A percentile compares a stretch with the other conserved stretches of the same genome.
Evolutionary conservation across 768 basidiomycete species (phyloP).

Genomic region (Auriscalpium orientale): DNA sequence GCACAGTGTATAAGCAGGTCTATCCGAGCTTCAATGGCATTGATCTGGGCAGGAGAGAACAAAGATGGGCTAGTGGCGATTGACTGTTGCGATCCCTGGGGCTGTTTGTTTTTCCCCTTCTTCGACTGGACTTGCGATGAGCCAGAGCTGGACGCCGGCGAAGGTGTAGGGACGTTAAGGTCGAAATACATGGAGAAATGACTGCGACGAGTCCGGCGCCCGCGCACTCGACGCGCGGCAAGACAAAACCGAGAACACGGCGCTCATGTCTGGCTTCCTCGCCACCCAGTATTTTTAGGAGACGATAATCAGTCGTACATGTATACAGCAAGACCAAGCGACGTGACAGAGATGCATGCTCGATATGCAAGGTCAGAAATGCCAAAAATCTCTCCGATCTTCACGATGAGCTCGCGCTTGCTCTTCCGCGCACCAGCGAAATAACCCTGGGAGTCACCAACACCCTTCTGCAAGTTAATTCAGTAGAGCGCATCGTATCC

Average conservation of each 20-base stretch:
- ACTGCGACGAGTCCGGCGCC: too few relatives aligned
- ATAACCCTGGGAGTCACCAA: constrained; percentile 42
- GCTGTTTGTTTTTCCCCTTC: constrained; percentile 55
- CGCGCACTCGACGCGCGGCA: too few relatives aligned
- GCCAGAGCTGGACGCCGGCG: constrained; percentile 19
- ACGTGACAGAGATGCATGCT: too few relatives aligned
- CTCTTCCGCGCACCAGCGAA: constrained; percentile 45
- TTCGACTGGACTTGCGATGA: constrained; percentile 30
- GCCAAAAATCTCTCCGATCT: constrained; percentile 40
- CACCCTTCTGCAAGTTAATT: constrained; percentile 34
- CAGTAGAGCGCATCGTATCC: constrained; percentile 35
- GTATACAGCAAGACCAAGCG: too few relatives aligned
- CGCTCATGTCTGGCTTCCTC: too few relatives aligned
- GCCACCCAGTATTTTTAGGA: too few relatives aligned
- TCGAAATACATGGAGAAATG: constrained; percentile 62
- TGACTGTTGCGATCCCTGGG: constrained; percentile 16
- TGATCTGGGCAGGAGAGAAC: constrained; percentile 52
- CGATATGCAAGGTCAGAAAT: too few relatives aligned
- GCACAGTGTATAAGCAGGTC: constrained; percentile 68
- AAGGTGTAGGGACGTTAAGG: constrained; percentile 52
- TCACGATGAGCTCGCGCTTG: constrained; percentile 40
- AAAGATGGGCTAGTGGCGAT: constrained; percentile 13
- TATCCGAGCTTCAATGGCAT: constrained; percentile 51
- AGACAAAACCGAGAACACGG: too few relatives aligned
- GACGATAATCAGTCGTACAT: too few relatives aligned